phyloP scores from a whole-genome alignment of 2,329 filamentous ascomycete genomes.

The Cytospora schulzeri region DNA sequence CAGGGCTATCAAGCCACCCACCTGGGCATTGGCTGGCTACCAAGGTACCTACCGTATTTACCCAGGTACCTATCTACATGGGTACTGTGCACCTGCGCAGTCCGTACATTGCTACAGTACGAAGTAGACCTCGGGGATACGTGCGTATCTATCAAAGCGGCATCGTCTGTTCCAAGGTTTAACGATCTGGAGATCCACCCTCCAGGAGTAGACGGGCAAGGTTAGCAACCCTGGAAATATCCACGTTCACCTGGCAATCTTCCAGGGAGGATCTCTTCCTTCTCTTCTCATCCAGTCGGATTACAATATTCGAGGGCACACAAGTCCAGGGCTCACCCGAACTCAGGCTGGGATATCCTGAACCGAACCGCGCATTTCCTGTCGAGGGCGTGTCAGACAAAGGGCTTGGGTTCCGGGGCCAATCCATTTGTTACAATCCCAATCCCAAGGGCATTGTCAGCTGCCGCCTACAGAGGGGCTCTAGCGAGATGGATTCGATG shows the following conservation, averaged over 20 bases:
- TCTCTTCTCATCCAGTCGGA: background rate
- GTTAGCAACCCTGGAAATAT: background rate
- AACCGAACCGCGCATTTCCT: constrained; percentile 2
- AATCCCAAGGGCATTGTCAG: background rate
- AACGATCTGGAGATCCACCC: background rate
- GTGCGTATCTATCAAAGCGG: background rate
- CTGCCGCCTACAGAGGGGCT: background rate
- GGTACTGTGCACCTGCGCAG: background rate
- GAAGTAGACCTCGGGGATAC: background rate
- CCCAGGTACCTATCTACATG: background rate
- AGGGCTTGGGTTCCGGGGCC: constrained; percentile 8
- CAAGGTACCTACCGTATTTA: background rate
- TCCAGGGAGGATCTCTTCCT: background rate
- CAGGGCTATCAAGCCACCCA: background rate
- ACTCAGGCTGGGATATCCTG: constrained; percentile 8
- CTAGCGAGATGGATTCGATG: background rate
- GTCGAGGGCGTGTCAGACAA: constrained; percentile 16
- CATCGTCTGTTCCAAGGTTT: constrained; percentile 1
- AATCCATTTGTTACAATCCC: background rate
- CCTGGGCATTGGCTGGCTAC: background rate
- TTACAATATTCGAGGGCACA: constrained; percentile 14
- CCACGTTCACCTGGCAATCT: background rate
- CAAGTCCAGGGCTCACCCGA: constrained; percentile 1
- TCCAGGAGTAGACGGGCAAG: no score
- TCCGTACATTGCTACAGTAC: background rate